Evolutionary conservation across 139 green algal species (phyloP).

Genomic region (Coelastrella sp.): DNA sequence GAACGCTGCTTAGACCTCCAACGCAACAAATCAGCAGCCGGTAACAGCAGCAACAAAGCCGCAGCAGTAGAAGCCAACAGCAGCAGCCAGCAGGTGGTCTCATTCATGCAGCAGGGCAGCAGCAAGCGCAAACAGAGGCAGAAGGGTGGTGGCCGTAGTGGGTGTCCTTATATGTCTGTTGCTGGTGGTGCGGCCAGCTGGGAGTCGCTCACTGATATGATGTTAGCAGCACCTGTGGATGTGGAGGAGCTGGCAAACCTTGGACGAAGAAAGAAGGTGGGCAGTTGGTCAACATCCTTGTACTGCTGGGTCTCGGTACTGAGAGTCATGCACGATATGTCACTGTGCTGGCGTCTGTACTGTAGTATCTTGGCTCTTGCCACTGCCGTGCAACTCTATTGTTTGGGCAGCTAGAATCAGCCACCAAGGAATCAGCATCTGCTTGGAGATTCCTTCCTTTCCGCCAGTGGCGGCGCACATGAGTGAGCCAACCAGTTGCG

Average conservation of each 20-base stretch:
- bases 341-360: too few relatives aligned
- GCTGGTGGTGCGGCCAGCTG: constrained; percentile 7
- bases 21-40: constrained; percentile 40
- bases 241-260: constrained; percentile 91
- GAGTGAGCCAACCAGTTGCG: too few relatives aligned
- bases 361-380: too few relatives aligned
- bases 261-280: constrained; percentile 69
- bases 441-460: too few relatives aligned
- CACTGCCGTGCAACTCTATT: too few relatives aligned
- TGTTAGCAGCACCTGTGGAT: constrained; percentile 84
- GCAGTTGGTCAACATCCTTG: constrained; percentile 53
- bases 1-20: constrained; percentile 95
- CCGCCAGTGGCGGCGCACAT: too few relatives aligned
- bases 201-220: constrained; percentile 53
- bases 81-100: neutral
- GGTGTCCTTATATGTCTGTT: constrained; percentile 25
- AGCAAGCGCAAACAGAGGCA: constrained; percentile 16
- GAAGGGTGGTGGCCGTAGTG: neutral
- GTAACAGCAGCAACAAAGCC: constrained; percentile 45
- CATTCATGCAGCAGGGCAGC: neutral
- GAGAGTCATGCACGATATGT: too few relatives aligned
- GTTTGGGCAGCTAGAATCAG: too few relatives aligned
- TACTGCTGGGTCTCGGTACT: too few relatives aligned
- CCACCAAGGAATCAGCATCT: too few relatives aligned
- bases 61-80: constrained; percentile 8